Conservation (phyloP, 352 stramenopile species). For the Globisporangium cederbergense region DNA sequence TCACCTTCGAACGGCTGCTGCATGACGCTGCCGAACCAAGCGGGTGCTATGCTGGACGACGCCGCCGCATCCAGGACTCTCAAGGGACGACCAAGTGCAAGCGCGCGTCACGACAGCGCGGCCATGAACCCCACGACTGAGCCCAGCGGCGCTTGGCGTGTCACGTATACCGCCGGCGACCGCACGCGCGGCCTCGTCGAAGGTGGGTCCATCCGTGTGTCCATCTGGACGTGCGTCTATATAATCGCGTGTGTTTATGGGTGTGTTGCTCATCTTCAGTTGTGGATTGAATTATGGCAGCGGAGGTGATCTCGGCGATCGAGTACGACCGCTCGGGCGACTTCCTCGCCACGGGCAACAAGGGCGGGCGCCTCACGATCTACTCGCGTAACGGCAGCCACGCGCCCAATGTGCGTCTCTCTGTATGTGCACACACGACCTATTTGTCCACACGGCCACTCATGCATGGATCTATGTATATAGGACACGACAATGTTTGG, state of each 20-base stretch:
- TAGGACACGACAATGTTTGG: conserved; percentile 33
- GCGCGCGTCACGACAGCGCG: not conserved
- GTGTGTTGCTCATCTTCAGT: not conserved
- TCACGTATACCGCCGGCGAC: conserved; percentile 49
- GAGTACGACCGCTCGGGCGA: conserved; percentile 91
- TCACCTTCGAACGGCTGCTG: not conserved
- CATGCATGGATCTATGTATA: conserved; percentile 18
- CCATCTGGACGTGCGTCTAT: not conserved
- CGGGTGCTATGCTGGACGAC: not conserved
- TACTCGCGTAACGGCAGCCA: conserved; percentile 59
- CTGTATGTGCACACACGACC: conserved; percentile 6
- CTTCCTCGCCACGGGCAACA: conserved; percentile 93
- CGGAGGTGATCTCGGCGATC: conserved; percentile 93
- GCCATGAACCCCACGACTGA: conserved; percentile 20
- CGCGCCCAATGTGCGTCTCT: conserved; percentile 7
- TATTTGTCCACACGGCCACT: not conserved
- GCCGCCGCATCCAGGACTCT: not conserved
- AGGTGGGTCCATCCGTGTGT: conserved; percentile 22
- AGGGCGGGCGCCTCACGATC: conserved; percentile 90
- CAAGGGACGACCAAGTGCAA: not conserved
- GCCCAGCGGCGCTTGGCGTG: conserved; percentile 40
- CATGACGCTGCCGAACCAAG: conserved; percentile 11
- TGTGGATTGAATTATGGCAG: conserved; percentile 26
- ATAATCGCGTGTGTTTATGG: not conserved
- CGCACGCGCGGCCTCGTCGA: conserved; percentile 64